These are phyloP conservation scores for Colletotrichum sidae DNA, from an alignment of 2,329 filamentous ascomycete genomes.

Conservation along the genomic window DNA sequence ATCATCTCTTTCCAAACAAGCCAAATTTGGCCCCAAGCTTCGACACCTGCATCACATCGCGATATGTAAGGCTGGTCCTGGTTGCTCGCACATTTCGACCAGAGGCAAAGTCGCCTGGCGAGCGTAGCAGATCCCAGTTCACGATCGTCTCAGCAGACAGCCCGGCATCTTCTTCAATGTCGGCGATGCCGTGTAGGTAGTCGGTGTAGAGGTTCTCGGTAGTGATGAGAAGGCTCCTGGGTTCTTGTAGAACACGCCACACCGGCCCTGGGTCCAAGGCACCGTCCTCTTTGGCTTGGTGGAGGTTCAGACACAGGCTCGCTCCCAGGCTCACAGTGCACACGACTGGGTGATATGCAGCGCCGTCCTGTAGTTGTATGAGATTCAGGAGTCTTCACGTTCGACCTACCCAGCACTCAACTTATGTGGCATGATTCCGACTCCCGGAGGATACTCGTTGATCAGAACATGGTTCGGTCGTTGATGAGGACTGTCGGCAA, in stretches of 20 bases:
- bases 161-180: slow-evolving; percentile 73
- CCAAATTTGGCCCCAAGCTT: slow-evolving; percentile 77
- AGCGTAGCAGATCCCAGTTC: slow-evolving; percentile 77
- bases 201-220: slow-evolving; percentile 75
- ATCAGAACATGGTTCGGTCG: slow-evolving; percentile 91
- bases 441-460: slow-evolving; percentile 88
- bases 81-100: slow-evolving; percentile 69
- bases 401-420: slow-evolving; percentile 47
- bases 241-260: slow-evolving; percentile 81
- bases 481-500: slow-evolving; percentile 75
- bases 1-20: slow-evolving; percentile 55
- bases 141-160: slow-evolving; percentile 71
- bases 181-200: slow-evolving; percentile 80
- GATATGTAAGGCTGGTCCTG: slow-evolving; percentile 81
- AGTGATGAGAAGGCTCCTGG: slow-evolving; percentile 82
- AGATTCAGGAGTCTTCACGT: slow-evolving; percentile 38
- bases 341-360: slow-evolving; percentile 87
- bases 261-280: slow-evolving; percentile 63
- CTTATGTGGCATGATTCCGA: slow-evolving; percentile 98
- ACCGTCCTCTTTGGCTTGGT: slow-evolving; percentile 71
- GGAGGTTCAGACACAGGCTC: slow-evolving; percentile 82
- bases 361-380: slow-evolving; percentile 71
- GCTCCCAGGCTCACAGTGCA: slow-evolving; percentile 90
- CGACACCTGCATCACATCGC: slow-evolving; percentile 87
- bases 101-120: slow-evolving; percentile 55